Base-by-base conservation (phyloP, 2,329 filamentous ascomycete species). In the Cyphellophora europaea region DNA sequence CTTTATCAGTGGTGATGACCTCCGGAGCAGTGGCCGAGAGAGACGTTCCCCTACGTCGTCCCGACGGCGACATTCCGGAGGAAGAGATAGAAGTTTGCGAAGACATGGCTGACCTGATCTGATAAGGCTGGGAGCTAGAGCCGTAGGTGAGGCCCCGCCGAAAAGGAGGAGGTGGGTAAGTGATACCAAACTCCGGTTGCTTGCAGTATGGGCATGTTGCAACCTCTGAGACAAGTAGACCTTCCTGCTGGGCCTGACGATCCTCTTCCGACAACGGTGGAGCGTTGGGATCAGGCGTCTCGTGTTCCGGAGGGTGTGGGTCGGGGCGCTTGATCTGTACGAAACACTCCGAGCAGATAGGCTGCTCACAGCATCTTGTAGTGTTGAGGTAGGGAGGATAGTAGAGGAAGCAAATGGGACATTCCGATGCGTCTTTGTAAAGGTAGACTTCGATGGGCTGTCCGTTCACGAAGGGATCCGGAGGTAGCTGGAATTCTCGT, bases 321-420 rank as follows among this genome's bases (percentile, higher is more conserved):
- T 98, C 89, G 3, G 87, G 79, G 27, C 91, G 77, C 57, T 95
- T 96, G 56, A 98, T 98, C 58, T 98, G 91, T 3, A 98, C 91
- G 52, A 98, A 98, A 58, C 91, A 98, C 62, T 98, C 91, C 27
- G 88, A 96, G 62, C 91, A 98, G 43, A 98, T 96, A 5, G 83
- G 72, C 56, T 98, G 91, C 50, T 94, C 87, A 58, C 91, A 98
- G 56, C 91, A 98, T 47, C 91, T 72, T 1, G 91, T 98, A 46
- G 79, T 82, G 61, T 98, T 98, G 18, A 98, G 70, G 53, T 93
- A 93, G 3, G 87, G 87, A 1, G 91, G 91, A 48, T 96, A 98
- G 49, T 87, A 93, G 35, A 96, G 68, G 56, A 96, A 94, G 65
- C 91, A 98, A 43, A 98, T 94, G 4, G 91, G 89, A 51, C 91